Evolutionary conservation across 305 asterid species (phyloP), one percentile per base, ranked within the genome.

Genomic region (Petunia hybrid): DNA sequence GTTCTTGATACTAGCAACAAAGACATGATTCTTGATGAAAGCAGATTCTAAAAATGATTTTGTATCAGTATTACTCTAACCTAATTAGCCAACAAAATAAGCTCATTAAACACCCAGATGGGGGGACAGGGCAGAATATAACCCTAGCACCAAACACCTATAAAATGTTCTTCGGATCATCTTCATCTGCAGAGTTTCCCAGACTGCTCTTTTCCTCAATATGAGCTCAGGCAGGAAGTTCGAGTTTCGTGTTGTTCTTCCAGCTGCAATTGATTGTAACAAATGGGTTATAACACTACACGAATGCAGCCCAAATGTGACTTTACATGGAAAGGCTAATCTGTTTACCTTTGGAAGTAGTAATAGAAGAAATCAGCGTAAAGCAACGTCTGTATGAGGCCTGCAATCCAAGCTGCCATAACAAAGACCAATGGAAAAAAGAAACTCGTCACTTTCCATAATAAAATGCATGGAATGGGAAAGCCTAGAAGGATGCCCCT

Each of bases 291-390:
- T 43, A 41, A 39, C 67, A 10, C 12, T 13, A 62, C 38, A 12
- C 35, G 75, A 12, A 45, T 40, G 60, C 46, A 39, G n/a, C 0
- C 8, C n/a, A 2, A 0, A 1, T 60, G 65, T 46, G 68, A 3
- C 3, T 38, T 59, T 73, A 1, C 2, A 5, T 42, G 22, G 1
- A 39, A 48, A 76, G 41, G 60, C 7, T 45, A 39, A 38, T 8
- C 4, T 59, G 51, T 9, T 31, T 82, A 94, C 98, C 98, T 94
- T 89, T 90, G 97, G 92, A 94, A 92, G 93, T 94, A 94, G 77
- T 94, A 94, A 74, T 92, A 94, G 89, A 94, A 94, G 97, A 94
- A 94, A 89, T 94, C 98, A 31, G 94, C 98, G 67, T 92, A 94
- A 46, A 94, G 95, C 60, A 90, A 85, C 63, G 98, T 94, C 89